Base-by-base conservation (phyloP, 768 basidiomycete genomes). In the Brasilioporus rufonigricans region DNA sequence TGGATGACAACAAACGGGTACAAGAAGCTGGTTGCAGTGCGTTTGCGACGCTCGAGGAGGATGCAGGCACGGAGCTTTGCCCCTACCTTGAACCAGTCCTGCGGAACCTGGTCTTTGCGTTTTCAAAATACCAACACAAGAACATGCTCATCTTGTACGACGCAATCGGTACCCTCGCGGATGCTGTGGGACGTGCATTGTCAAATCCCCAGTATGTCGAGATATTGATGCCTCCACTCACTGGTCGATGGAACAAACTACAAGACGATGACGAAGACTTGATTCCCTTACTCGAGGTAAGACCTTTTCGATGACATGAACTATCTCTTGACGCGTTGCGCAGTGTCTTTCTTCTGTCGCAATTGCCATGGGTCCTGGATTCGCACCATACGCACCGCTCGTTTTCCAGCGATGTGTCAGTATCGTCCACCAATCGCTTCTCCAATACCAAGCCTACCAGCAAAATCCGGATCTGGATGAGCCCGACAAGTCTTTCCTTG, bases 1-100 rank as follows among this genome's bases (percentile, higher is more conserved):
- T 98, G 48, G 97, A 99, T 69, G 91, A 92, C 71, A 98, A 99
- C 76, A 98, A 99, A 74, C 89, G 94, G 24, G 97, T 99, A 1
- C 97, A 99, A 75, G 97, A 99, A 73, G 97, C 97, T 5, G 97
- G 97, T 10, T 99, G 97, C 73, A 95, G 93, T 60, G 97, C 97
- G 1, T 98, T 99, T 65, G 97, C 97, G 13, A 98, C 97, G 16
- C 82, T 98, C 12, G 97, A 99, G 71, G 97, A 99, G 71, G 97
- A 98, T 69, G 97, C 97, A 6, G 96, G 93, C 2, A 65, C 80
- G 3, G 89, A 91, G 61, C 84, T 99, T 48, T 88, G 85, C 12
- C 97, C 97, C 2, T 98, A 89, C 74, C 85, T 98, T 16, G 94
- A 96, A 64, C 95, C 95, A 4, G 91, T 99, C 50, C 77, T 99